Evolutionary conservation across 164 flowering plant species (phyloP).

Genomic region (Annona squamosa): DNA sequence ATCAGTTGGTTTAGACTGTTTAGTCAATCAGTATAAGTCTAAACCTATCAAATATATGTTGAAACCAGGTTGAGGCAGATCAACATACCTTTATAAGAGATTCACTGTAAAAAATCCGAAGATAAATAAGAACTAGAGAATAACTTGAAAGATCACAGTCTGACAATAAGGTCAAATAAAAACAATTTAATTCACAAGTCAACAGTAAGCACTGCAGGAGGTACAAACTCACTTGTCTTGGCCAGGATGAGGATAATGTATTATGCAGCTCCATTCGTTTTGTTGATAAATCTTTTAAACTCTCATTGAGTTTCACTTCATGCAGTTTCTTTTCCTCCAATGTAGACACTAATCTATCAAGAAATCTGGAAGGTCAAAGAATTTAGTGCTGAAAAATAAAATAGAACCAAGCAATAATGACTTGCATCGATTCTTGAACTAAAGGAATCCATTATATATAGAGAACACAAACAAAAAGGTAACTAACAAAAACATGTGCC

Average conservation of each 20-base stretch:
- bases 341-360: constrained; percentile 69
- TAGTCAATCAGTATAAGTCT: no score
- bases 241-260: constrained; percentile 82
- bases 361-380: constrained; percentile 46
- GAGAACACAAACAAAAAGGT: not conserved
- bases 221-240: constrained; percentile 62
- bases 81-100: no score
- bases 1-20: no score
- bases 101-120: no score
- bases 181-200: not conserved
- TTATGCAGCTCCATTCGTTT: constrained; percentile 94
- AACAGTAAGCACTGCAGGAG: not conserved
- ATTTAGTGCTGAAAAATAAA: constrained; percentile 1
- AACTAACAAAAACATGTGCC: not conserved
- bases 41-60: no score
- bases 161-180: no score
- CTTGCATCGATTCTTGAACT: not conserved
- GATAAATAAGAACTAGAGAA: no score
- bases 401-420: not conserved
- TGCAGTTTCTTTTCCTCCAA: constrained; percentile 88
- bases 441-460: not conserved
- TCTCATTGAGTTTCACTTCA: constrained; percentile 79
- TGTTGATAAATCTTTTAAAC: constrained; percentile 62
- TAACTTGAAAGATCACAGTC: no score
- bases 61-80: no score